These are phyloP conservation scores for Cucumis hystrix DNA, from an alignment of 306 rosid genomes.

Conservation along the genomic window DNA sequence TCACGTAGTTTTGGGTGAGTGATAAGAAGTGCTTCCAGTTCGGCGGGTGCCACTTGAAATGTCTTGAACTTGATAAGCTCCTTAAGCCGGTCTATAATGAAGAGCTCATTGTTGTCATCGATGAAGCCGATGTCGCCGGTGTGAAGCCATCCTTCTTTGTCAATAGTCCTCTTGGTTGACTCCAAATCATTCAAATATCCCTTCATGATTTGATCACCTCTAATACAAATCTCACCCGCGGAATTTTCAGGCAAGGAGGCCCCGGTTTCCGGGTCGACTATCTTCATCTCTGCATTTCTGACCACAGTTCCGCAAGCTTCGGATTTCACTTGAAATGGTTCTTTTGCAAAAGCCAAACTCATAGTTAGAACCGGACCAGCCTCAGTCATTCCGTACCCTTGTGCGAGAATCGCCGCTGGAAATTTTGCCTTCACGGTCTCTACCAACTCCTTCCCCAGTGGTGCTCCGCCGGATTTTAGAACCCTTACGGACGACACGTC, in stretches of 20 bases:
- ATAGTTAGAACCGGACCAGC: slow-evolving; percentile 65
- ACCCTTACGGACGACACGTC: slow-evolving; percentile 45
- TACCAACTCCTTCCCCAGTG: slow-evolving; percentile 61
- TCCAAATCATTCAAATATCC: slow-evolving; percentile 67
- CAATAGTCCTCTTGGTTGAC: slow-evolving; percentile 59
- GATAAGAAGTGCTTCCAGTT: slow-evolving; percentile 62
- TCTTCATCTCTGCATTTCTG: slow-evolving; percentile 76
- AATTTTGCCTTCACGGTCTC: slow-evolving; percentile 40
- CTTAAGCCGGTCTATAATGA: slow-evolving; percentile 69
- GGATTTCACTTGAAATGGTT: slow-evolving; percentile 19
- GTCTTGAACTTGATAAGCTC: slow-evolving; percentile 79
- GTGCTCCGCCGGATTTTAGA: slow-evolving; percentile 69
- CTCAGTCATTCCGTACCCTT: slow-evolving; percentile 96
- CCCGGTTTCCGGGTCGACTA: slow-evolving; percentile 44
- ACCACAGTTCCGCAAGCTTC: slow-evolving; percentile 83
- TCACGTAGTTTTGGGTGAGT: slow-evolving; percentile 63
- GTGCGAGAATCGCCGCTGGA: slow-evolving; percentile 58
- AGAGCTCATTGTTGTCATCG: slow-evolving; percentile 52
- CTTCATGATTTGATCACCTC: slow-evolving; percentile 75
- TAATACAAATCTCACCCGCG: slow-evolving; percentile 74
- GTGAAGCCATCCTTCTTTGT: slow-evolving; percentile 76
- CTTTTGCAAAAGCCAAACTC: slow-evolving; percentile 37
- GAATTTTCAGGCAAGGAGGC: slow-evolving; percentile 54
- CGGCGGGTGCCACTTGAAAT: slow-evolving; percentile 85
- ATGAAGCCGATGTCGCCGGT: slow-evolving; percentile 75